Conservation (phyloP, 2,329 filamentous ascomycete species). For the Phyllosticta citribraziliensis region DNA sequence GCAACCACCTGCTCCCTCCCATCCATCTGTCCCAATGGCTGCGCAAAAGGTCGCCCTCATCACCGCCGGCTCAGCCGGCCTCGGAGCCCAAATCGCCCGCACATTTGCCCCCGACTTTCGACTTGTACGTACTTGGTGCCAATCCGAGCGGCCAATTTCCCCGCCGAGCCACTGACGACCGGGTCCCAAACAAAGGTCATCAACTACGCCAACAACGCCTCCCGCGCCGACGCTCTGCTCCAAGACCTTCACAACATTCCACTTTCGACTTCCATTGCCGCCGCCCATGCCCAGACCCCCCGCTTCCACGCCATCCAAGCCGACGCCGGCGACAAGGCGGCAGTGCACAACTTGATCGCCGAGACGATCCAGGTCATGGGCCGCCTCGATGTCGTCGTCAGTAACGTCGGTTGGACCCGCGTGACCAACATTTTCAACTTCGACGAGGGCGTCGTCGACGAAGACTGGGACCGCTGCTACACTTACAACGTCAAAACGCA, state of each 20-base stretch:
- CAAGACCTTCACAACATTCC: conserved; percentile 32
- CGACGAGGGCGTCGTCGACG: conserved; percentile 47
- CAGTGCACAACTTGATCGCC: conserved; percentile 33
- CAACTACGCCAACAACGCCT: conserved; percentile 38
- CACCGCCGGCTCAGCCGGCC: conserved; percentile 39
- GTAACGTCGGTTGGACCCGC: conserved; percentile 52
- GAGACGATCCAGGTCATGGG: conserved; percentile 38
- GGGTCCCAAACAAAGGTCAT: conserved; percentile 27
- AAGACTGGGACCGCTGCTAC: conserved; percentile 58
- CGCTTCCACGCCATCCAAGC: conserved; percentile 36
- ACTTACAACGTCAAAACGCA: conserved; percentile 49
- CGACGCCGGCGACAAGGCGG: conserved; percentile 34
- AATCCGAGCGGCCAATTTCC: not conserved
- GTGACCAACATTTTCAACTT: conserved; percentile 50
- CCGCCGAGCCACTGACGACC: not conserved
- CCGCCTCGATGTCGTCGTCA: conserved; percentile 38
- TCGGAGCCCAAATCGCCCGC: conserved; percentile 39
- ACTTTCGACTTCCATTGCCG: conserved; percentile 14
- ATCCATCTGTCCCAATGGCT: conserved; percentile 20
- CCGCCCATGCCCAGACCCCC: conserved; percentile 19
- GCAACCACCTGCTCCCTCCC: not conserved
- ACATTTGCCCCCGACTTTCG: conserved; percentile 37
- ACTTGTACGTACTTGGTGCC: conserved; percentile 26
- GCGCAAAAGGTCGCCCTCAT: conserved; percentile 37
- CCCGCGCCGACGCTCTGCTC: conserved; percentile 31